These are phyloP conservation scores for Astrephomene gubernaculifera DNA, from an alignment of 139 green algal species.

Conservation along the genomic window DNA sequence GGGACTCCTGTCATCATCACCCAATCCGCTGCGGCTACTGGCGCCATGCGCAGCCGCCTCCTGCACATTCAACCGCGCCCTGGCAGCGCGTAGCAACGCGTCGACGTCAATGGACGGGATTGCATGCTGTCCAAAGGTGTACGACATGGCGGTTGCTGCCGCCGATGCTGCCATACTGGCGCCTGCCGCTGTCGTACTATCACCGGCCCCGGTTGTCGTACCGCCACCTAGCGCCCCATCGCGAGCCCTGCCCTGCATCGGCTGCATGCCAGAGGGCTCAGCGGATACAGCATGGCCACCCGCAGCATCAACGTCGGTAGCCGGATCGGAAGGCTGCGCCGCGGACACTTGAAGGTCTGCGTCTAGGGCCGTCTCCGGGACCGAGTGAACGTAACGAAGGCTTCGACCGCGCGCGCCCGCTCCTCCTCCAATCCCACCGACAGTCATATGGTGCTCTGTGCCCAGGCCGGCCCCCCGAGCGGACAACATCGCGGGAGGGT, in stretches of 20 bases:
- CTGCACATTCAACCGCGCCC: too few species aligned
- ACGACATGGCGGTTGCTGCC: too few species aligned
- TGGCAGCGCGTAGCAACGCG: too few species aligned
- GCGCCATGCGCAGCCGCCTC: too few species aligned
- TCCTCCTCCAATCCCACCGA: background rate
- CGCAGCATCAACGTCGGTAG: background rate
- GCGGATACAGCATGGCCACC: too few species aligned
- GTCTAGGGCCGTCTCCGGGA: background rate
- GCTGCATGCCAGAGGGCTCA: background rate
- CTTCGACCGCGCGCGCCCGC: background rate
- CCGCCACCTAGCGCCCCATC: background rate
- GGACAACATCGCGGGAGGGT: background rate
- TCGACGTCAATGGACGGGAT: too few species aligned
- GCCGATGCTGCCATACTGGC: too few species aligned
- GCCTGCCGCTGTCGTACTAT: too few species aligned
- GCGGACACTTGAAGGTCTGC: background rate
- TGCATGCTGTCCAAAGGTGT: too few species aligned
- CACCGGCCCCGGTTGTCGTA: background rate
- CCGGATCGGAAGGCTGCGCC: background rate
- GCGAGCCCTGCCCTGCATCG: background rate
- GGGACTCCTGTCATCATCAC: too few species aligned
- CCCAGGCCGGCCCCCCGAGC: background rate
- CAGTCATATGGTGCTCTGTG: background rate
- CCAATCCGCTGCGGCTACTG: too few species aligned
- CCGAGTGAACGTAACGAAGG: slow-evolving; percentile 2